Base-by-base conservation (phyloP, 106 monocot species). In the Cymbidium sinense region DNA sequence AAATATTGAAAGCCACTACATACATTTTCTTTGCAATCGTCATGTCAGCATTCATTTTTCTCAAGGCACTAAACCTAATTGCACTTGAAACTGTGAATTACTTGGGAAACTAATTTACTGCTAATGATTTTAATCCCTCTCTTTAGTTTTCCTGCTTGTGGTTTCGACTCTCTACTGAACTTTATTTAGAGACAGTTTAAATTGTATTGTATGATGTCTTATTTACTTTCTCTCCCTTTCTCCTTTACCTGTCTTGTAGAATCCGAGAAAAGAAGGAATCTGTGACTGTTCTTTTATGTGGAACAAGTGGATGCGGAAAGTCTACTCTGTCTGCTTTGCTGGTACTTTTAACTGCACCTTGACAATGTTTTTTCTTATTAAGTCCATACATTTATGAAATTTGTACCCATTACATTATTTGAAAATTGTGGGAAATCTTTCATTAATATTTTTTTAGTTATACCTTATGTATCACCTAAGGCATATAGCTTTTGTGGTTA, bases 261-360 rank as follows among this genome's bases (percentile, higher is more conserved):
- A 85, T 92, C 50, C 84, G 95, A 50, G 95, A 95, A 81, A 83
- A 84, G 58, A 93, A 93, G 79, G 93, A 95, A 81, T 95, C 95
- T 51, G 84, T 93, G 2, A 95, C 95, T 4, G 50, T 95, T 87
- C 84, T 95, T 21, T 84, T 95, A 65, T 95, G 95, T 43, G 95
- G 95, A 13, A 89, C 95, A 29, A 95, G 95, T 81, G 95, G 95
- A 1, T 95, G 95, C 41, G 95, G 95, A 73, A 95, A 95, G 75
- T 95, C 95, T 76, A 95, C 95, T 83, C 81, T 95, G 36, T 95
- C 95, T 39, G 81, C 95, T 52, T 86, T 95, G 73, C 88, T 95
- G 93, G 95, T 95, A 88, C 12, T 76, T 70, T 30, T 39, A 41
- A 50, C 47, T 2, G 25, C 34, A 41, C 19, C 20, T 25, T 58